Evolutionary conservation across 306 rosid species (phyloP).

Genomic region (Cucurbita argyrosperma): DNA sequence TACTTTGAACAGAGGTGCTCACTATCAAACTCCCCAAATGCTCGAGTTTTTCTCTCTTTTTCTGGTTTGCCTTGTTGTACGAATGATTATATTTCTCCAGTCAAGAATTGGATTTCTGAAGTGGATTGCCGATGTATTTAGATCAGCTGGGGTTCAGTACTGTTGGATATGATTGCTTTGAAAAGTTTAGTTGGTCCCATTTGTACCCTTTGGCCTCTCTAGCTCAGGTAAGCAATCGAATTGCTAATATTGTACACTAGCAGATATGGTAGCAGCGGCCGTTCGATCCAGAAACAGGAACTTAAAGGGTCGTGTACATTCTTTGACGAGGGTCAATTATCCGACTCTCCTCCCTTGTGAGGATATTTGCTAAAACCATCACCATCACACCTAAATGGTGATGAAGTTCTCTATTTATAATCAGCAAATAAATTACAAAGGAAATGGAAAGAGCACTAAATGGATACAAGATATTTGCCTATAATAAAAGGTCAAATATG

Average conservation of each 20-base stretch:
- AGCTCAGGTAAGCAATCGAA: neutral
- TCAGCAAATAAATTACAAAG: too few species aligned
- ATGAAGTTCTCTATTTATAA: too few species aligned
- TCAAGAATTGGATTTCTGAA: slow-evolving; percentile 3
- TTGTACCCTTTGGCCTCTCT: neutral
- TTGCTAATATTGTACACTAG: neutral
- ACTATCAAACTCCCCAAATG: neutral
- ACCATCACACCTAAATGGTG: too few species aligned
- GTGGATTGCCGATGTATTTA: slow-evolving; percentile 77
- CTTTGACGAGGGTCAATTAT: neutral
- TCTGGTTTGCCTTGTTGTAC: neutral
- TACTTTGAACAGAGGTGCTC: slow-evolving; percentile 64
- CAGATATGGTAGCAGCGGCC: neutral
- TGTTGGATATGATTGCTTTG: slow-evolving; percentile 47
- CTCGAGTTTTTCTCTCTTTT: neutral
- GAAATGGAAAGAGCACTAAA: too few species aligned
- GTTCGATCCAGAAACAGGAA: neutral
- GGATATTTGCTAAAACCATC: too few species aligned
- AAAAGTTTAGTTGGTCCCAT: neutral
- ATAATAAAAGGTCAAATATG: too few species aligned
- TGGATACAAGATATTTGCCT: too few species aligned
- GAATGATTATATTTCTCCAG: neutral
- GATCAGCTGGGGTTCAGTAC: slow-evolving; percentile 72
- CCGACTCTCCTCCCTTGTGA: neutral
- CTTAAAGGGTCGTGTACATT: neutral